Conservation (phyloP, 2,329 filamentous ascomycete species). For the Cladosporium halotolerans region DNA sequence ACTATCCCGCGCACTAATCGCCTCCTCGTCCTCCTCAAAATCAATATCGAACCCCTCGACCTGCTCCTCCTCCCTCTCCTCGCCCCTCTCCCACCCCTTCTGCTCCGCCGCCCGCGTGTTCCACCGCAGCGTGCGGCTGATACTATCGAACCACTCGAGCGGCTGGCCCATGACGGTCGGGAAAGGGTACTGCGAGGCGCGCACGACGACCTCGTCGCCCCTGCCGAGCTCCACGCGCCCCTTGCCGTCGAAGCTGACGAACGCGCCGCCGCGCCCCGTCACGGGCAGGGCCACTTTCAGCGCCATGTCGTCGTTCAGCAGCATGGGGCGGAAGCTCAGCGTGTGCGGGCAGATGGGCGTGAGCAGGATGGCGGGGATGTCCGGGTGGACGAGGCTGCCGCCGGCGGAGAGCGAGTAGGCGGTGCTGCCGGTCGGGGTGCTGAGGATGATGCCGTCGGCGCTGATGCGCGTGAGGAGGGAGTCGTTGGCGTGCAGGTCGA, state of each 20-base stretch:
- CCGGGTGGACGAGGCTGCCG: constrained; percentile 89
- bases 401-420: constrained; percentile 95
- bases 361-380: constrained; percentile 91
- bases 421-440: constrained; percentile 82
- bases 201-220: constrained; percentile 93
- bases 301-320: constrained; percentile 89
- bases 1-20: constrained; percentile 30
- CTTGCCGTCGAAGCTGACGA: constrained; percentile 97
- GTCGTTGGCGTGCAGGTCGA: constrained; percentile 93
- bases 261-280: constrained; percentile 83
- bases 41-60: constrained; percentile 87
- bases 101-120: constrained; percentile 89
- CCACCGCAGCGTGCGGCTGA: constrained; percentile 87
- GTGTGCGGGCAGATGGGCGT: constrained; percentile 98
- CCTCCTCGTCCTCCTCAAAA: constrained; percentile 58
- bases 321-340: constrained; percentile 94
- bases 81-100: constrained; percentile 66
- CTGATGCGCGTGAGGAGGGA: constrained; percentile 92
- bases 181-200: constrained; percentile 93
- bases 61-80: constrained; percentile 35
- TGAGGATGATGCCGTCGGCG: constrained; percentile 96
- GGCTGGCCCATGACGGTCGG: constrained; percentile 86
- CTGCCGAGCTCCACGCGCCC: constrained; percentile 87
- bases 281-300: constrained; percentile 81
- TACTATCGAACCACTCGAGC: constrained; percentile 94